These are phyloP conservation scores for Cadophora malorum DNA, from an alignment of 2,329 filamentous ascomycete species.

Conservation along the genomic window DNA sequence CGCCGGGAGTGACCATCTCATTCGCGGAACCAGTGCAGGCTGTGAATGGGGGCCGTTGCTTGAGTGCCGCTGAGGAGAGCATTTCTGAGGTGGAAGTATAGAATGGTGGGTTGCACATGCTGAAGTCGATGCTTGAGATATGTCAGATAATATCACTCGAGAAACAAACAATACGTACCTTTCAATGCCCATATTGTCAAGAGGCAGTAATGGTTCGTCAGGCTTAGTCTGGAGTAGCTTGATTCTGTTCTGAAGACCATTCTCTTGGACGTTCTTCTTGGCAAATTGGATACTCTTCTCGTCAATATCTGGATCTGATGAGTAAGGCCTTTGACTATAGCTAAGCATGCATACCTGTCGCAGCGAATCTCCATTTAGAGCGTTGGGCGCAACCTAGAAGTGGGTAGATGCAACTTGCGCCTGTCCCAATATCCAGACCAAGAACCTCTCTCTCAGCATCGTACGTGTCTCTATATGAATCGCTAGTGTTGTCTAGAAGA, in stretches of 20 bases:
- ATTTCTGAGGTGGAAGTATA: constrained; percentile 79
- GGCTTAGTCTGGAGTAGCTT: constrained; percentile 62
- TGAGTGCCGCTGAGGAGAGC: constrained; percentile 65
- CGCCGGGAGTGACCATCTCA: constrained; percentile 86
- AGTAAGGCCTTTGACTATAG: constrained; percentile 43
- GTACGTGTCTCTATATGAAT: constrained; percentile 54
- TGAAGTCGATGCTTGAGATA: constrained; percentile 70
- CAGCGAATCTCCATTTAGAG: constrained; percentile 73
- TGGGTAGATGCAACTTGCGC: constrained; percentile 90
- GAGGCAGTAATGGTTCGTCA: constrained; percentile 61
- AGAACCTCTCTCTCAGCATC: constrained; percentile 61
- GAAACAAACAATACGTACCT: constrained; percentile 36
- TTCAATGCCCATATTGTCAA: constrained; percentile 58
- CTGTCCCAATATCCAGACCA: constrained; percentile 88
- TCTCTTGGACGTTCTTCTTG: constrained; percentile 68
- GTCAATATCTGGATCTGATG: constrained; percentile 70
- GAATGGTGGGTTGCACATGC: constrained; percentile 95
- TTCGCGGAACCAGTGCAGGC: constrained; percentile 77
- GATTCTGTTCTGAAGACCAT: constrained; percentile 69
- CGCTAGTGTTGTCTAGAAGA: constrained; percentile 71
- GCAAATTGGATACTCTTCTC: constrained; percentile 71
- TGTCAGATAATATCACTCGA: constrained; percentile 26
- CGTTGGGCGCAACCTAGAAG: constrained; percentile 76
- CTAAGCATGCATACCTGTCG: constrained; percentile 56
- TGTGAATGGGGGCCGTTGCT: constrained; percentile 71